phyloP scores from a whole-genome alignment of 257 asterid species.

The Primulina huaijiensis region DNA sequence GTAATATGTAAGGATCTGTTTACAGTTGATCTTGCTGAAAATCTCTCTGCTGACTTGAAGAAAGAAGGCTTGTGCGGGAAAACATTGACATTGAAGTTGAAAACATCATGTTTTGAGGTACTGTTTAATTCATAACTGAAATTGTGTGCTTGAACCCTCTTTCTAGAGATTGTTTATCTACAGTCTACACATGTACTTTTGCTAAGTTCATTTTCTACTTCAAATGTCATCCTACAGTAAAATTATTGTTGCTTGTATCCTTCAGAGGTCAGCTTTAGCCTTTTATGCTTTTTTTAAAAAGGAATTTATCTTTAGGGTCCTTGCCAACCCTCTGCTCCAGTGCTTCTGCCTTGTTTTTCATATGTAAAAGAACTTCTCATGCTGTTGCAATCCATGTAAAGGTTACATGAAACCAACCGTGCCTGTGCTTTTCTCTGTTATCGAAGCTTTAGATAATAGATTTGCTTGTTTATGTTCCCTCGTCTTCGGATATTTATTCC shows the following conservation, averaged over 20 bases:
- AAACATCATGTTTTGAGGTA: conserved; percentile 90
- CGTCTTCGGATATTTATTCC: conserved; percentile 1
- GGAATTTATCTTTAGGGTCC: too few relatives aligned
- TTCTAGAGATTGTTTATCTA: conserved; percentile 14
- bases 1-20: conserved; percentile 20
- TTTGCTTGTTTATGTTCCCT: neutral
- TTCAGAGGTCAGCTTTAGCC: too few relatives aligned
- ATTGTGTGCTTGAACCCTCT: conserved; percentile 10
- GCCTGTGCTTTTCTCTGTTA: conserved; percentile 6
- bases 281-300: too few relatives aligned
- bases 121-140: conserved; percentile 15
- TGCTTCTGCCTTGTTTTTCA: neutral
- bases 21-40: conserved; percentile 81
- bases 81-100: conserved; percentile 87
- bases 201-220: neutral
- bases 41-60: conserved; percentile 75
- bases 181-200: neutral
- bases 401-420: neutral
- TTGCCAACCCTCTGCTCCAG: neutral
- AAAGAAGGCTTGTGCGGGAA: conserved; percentile 76
- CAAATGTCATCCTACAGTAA: neutral
- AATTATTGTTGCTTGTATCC: neutral
- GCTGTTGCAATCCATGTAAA: neutral
- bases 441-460: neutral
- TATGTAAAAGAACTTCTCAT: neutral